phyloP scores from a whole-genome alignment of 2,329 filamentous ascomycete species.

The Stylonectria norvegica region DNA sequence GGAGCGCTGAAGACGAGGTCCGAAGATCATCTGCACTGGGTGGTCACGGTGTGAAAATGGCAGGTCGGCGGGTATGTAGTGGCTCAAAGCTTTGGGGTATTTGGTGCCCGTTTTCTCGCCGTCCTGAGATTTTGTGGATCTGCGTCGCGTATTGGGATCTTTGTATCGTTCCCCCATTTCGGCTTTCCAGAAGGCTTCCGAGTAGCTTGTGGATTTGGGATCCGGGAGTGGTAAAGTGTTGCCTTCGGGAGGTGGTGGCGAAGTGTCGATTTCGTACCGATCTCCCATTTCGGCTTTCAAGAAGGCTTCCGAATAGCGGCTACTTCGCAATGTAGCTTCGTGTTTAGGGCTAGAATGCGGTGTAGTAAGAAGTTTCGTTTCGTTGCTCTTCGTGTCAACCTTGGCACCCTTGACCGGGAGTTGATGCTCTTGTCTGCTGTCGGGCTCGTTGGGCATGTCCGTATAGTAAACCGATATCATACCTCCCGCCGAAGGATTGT shows the following conservation, averaged over 20 bases:
- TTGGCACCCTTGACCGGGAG: background rate
- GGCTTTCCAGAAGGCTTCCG: slow-evolving; percentile 22
- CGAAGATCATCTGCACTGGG: slow-evolving; percentile 47
- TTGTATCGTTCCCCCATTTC: slow-evolving; percentile 16
- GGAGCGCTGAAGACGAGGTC: slow-evolving; percentile 34
- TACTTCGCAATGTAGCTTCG: background rate
- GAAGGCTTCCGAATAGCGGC: background rate
- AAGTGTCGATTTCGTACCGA: background rate
- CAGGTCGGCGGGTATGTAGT: slow-evolving; percentile 39
- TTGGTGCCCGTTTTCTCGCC: background rate
- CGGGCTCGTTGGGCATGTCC: slow-evolving; percentile 36
- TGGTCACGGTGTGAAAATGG: slow-evolving; percentile 40
- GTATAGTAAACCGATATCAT: slow-evolving; percentile 42
- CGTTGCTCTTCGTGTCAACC: background rate
- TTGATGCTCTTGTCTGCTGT: background rate
- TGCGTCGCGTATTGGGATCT: background rate
- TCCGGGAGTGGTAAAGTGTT: too few species aligned
- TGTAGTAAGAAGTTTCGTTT: too few species aligned
- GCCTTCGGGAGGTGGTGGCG: background rate
- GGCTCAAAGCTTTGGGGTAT: background rate
- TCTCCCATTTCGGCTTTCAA: background rate
- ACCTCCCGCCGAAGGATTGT: slow-evolving; percentile 28
- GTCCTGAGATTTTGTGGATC: background rate
- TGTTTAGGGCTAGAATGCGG: background rate
- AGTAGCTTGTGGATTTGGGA: slow-evolving; percentile 5